Conservation (phyloP, 1,139 yeast genomes). For the Blastobotrys raffinosifermentans region DNA sequence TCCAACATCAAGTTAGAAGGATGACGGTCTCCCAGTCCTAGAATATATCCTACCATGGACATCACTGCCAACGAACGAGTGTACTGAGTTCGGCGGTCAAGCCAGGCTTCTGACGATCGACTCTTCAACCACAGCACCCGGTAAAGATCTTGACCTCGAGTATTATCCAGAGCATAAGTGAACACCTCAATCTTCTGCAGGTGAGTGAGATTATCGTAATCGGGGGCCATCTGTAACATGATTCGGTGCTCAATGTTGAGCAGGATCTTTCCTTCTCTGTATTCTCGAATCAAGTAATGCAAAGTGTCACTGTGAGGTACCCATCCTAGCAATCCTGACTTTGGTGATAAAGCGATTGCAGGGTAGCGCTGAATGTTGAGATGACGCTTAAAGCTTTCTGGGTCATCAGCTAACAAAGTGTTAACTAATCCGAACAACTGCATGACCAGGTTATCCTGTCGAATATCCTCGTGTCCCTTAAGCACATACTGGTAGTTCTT, state of each 20-base stretch:
- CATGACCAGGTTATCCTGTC: constrained; percentile 97
- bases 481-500: constrained; percentile 72
- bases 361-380: constrained; percentile 86
- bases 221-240: constrained; percentile 98
- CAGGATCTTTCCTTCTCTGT: constrained; percentile 85
- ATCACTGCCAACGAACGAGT: constrained; percentile 94
- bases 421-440: constrained; percentile 94
- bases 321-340: constrained; percentile 96
- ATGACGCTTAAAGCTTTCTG: constrained; percentile 95
- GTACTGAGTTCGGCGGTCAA: constrained; percentile 92
- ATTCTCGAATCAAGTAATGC: constrained; percentile 87
- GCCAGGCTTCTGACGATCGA: constrained; percentile 95
- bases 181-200: constrained; percentile 94
- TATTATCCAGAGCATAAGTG: constrained; percentile 90
- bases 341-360: constrained; percentile 93
- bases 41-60: constrained; percentile 97
- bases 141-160: constrained; percentile 93
- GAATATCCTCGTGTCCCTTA: constrained; percentile 96
- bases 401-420: constrained; percentile 79
- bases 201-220: constrained; percentile 81
- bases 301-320: constrained; percentile 96
- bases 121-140: constrained; percentile 95
- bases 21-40: constrained; percentile 96
- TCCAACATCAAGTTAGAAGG: constrained; percentile 96
- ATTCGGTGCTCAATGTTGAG: constrained; percentile 91